A percentile compares a stretch with the other conserved stretches of the same genome.
Conservation (phyloP, 164 flowering plant species). For the Vitis riparia region DNA sequence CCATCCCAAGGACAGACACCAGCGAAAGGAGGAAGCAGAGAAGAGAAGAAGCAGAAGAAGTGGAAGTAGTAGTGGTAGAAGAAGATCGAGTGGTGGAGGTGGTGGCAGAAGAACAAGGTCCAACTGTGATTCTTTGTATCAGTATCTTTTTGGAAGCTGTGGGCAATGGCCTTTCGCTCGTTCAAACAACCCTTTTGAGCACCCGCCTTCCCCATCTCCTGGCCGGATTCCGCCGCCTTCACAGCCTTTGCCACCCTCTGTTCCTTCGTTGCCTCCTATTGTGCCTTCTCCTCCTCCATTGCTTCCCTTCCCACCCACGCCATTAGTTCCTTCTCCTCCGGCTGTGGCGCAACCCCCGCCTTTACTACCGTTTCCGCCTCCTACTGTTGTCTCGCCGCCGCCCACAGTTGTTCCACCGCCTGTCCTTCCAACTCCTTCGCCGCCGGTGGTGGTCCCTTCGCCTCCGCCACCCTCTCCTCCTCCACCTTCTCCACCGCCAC, state of each 20-base stretch:
- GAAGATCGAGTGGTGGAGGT: conserved; percentile 8
- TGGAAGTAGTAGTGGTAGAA: conserved; percentile 10
- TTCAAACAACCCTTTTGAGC: conserved; percentile 42
- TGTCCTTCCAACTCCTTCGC: background rate
- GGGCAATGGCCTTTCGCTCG: conserved; percentile 53
- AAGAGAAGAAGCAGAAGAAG: conserved; percentile 15
- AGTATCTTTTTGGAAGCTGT: conserved; percentile 39
- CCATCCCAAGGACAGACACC: conserved; percentile 1
- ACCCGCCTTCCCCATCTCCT: conserved; percentile 16
- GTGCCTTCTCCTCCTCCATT: background rate
- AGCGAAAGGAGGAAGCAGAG: conserved; percentile 5
- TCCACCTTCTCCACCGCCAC: background rate
- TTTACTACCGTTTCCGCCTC: too few species aligned
- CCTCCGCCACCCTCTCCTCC: conserved; percentile 17
- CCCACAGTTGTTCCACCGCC: background rate
- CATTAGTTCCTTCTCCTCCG: background rate
- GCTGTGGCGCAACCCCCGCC: background rate
- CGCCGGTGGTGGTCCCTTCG: background rate
- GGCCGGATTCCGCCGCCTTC: conserved; percentile 2
- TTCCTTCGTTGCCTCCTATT: conserved; percentile 14
- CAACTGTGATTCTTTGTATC: conserved; percentile 39
- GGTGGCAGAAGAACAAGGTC: conserved; percentile 7
- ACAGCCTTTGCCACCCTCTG: conserved; percentile 8
- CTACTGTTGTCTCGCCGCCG: too few species aligned
- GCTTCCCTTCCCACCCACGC: conserved; percentile 7